A percentile compares a stretch with the other conserved stretches of the same genome.
These are phyloP conservation scores for Pseudogymnoascus sp. DNA, from an alignment of 2,329 filamentous ascomycete species.

Conservation along the genomic window DNA sequence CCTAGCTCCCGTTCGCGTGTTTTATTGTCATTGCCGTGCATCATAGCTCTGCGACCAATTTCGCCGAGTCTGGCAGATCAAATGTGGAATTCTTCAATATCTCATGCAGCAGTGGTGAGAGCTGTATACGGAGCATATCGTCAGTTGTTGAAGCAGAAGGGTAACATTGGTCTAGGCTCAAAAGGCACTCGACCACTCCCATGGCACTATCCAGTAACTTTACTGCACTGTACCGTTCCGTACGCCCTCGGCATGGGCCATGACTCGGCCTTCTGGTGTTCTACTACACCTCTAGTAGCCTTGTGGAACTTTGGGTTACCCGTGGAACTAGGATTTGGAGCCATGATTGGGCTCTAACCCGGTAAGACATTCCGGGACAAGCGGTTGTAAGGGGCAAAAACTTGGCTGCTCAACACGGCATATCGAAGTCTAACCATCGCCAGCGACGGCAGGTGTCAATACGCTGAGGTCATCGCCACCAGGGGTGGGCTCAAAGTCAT, in stretches of 20 bases:
- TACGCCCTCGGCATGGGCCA: background rate
- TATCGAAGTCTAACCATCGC: background rate
- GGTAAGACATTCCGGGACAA: constrained; percentile 5
- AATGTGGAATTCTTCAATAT: background rate
- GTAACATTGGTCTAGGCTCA: background rate
- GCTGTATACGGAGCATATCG: background rate
- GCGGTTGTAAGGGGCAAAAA: constrained; percentile 2
- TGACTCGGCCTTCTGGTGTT: background rate
- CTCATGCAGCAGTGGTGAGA: background rate
- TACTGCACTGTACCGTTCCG: background rate
- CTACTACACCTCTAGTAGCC: constrained; percentile 1
- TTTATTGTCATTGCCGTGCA: constrained; percentile 6
- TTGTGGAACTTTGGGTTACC: constrained; percentile 6
- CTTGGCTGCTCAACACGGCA: constrained; percentile 3
- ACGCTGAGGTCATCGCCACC: constrained; percentile 1
- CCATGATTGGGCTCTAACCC: constrained; percentile 1
- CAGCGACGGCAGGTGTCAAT: background rate
- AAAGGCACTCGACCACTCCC: background rate
- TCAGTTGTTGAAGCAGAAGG: background rate
- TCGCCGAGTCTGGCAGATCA: background rate
- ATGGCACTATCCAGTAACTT: background rate
- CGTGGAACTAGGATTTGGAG: background rate
- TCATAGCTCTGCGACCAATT: constrained; percentile 1
- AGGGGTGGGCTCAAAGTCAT: background rate
- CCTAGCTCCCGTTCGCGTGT: constrained; percentile 4